Evolutionary conservation across 306 rosid genomes (phyloP).

Genomic region (Vigna angularis): DNA sequence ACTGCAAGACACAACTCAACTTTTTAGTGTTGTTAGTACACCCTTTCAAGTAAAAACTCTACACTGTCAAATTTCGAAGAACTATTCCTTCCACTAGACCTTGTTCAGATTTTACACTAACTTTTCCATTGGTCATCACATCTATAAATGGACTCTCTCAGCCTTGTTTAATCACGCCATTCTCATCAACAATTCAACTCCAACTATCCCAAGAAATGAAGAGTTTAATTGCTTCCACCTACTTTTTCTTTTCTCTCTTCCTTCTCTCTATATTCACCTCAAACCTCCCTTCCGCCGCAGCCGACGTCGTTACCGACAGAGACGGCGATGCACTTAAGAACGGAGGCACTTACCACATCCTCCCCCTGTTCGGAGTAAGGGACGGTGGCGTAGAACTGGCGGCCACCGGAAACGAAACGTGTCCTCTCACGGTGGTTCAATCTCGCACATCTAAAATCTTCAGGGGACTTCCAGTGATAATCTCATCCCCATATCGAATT

Average conservation of each 20-base stretch:
- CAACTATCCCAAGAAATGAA: not conserved
- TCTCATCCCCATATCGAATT: not conserved
- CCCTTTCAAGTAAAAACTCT: no score
- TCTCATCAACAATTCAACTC: not conserved
- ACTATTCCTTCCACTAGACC: not conserved
- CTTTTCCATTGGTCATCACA: not conserved
- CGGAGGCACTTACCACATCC: slow-evolving; percentile 1
- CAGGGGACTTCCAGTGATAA: not conserved
- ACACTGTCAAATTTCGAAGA: no score
- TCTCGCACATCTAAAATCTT: not conserved
- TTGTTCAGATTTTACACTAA: not conserved
- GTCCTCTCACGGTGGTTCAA: not conserved
- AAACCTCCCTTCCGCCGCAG: not conserved
- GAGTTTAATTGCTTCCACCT: not conserved
- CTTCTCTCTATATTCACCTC: not conserved
- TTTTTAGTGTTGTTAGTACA: no score
- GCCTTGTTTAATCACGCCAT: not conserved
- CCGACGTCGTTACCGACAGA: not conserved
- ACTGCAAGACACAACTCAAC: no score
- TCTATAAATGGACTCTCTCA: not conserved
- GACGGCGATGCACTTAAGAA: not conserved
- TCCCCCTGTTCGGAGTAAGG: not conserved
- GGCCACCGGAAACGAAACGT: not conserved
- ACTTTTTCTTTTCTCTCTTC: not conserved
- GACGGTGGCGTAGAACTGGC: not conserved